These are phyloP conservation scores for Blepharisma japonicum DNA, from an alignment of 73 alveolate genomes.

Conservation along the genomic window DNA sequence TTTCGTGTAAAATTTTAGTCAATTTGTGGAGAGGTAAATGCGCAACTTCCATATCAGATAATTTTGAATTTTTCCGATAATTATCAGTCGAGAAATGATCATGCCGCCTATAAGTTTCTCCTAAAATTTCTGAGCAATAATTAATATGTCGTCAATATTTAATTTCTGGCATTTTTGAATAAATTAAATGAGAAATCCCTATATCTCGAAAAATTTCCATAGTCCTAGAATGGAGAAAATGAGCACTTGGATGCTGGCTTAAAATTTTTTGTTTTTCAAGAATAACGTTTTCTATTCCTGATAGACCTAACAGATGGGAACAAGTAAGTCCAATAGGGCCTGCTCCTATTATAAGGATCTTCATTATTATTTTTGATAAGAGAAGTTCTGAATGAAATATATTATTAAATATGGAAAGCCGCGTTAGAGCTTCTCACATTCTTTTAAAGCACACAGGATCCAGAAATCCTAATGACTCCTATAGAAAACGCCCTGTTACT, in stretches of 20 bases:
- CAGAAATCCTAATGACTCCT: slow-evolving; percentile 82
- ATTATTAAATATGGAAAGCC: neutral
- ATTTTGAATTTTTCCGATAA: neutral
- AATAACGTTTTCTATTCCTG: neutral
- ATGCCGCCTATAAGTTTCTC: slow-evolving; percentile 2
- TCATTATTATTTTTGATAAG: neutral
- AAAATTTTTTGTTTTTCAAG: neutral
- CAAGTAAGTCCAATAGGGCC: slow-evolving; percentile 19
- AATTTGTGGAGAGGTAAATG: slow-evolving; percentile 12
- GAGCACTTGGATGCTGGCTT: slow-evolving; percentile 1
- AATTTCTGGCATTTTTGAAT: neutral
- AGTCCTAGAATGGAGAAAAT: neutral
- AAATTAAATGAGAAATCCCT: neutral
- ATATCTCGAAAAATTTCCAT: neutral
- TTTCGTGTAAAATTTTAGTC: neutral
- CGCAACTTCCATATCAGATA: neutral
- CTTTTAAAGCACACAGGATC: slow-evolving; percentile 84
- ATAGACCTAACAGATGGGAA: neutral
- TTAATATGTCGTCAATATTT: slow-evolving; percentile 7
- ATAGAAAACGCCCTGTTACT: slow-evolving; percentile 77
- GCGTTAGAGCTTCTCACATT: slow-evolving; percentile 78
- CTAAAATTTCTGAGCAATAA: neutral
- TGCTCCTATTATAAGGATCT: neutral
- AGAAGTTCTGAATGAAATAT: no score
- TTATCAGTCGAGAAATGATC: neutral